Percentiles rank a stretch among this genome's conserved stretches.
Evolutionary conservation across 2,329 filamentous ascomycete species (phyloP).

Genomic region (Neonectria ditissima): DNA sequence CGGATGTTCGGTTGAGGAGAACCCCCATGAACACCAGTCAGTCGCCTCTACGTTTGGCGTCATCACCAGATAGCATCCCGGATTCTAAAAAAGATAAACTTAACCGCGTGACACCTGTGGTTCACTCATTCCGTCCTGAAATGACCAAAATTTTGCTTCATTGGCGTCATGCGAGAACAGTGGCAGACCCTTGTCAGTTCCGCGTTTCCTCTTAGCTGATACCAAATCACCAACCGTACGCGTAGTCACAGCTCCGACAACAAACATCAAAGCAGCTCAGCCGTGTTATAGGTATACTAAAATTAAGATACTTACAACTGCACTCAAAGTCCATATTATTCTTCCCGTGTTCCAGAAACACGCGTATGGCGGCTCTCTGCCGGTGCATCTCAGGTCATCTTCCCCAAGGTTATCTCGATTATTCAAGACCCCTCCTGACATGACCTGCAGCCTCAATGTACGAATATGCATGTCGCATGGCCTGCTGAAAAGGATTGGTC

Average conservation of each 20-base stretch:
- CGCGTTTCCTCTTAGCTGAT: not conserved
- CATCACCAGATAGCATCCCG: not conserved
- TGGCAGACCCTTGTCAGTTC: not conserved
- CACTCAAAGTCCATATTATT: not conserved
- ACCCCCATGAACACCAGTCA: not conserved
- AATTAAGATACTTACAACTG: no score
- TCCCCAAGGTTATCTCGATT: not conserved
- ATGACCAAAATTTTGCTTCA: not conserved
- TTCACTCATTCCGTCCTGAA: not conserved
- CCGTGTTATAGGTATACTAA: no score
- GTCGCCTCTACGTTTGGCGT: not conserved
- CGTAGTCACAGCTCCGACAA: not conserved
- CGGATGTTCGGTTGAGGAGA: not conserved
- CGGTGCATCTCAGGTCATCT: not conserved
- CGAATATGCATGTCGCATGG: not conserved
- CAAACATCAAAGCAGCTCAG: not conserved
- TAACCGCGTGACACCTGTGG: not conserved
- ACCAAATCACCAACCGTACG: conserved; percentile 6
- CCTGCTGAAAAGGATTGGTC: not conserved
- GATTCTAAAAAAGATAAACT: not conserved
- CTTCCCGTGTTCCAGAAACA: conserved; percentile 13
- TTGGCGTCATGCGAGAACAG: not conserved
- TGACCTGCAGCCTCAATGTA: not conserved
- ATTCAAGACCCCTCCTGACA: not conserved
- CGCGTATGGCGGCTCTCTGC: not conserved